Percentiles rank a stretch among this genome's conserved stretches.
phyloP scores from a whole-genome alignment of 805 yeast genomes.

The Candida nemodendra region DNA sequence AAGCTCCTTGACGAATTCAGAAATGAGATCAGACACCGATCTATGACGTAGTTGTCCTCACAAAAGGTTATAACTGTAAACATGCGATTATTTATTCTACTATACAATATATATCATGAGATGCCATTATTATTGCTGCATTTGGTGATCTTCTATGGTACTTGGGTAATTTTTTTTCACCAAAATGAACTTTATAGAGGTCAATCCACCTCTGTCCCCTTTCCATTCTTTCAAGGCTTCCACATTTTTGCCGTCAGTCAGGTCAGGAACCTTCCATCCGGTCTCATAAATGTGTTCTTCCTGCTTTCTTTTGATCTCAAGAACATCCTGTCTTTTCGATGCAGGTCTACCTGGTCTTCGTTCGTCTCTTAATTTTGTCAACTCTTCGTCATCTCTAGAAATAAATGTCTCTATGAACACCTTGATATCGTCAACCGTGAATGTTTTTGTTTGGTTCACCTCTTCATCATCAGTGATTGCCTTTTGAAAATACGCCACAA shows the following conservation, averaged over 20 bases:
- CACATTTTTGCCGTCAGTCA: conserved; percentile 60
- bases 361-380: conserved; percentile 54
- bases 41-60: no score
- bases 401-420: conserved; percentile 60
- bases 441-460: conserved; percentile 38
- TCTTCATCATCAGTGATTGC: conserved; percentile 41
- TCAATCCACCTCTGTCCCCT: conserved; percentile 76
- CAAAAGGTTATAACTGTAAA: no score
- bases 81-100: conserved; percentile 1
- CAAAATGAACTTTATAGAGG: conserved; percentile 52
- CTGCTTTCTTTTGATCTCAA: conserved; percentile 59
- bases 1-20: conserved; percentile 7
- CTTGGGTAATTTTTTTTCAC: conserved; percentile 33
- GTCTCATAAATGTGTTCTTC: conserved; percentile 63
- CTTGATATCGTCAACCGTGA: conserved; percentile 58
- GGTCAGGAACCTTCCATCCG: conserved; percentile 73
- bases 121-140: no score
- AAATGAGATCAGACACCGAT: no score
- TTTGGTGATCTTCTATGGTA: no score
- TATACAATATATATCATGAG: no score
- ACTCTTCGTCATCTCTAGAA: conserved; percentile 71
- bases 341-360: conserved; percentile 91
- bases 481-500: conserved; percentile 60
- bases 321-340: conserved; percentile 60
- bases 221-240: conserved; percentile 69